phyloP scores from a whole-genome alignment of 2,329 filamentous ascomycete genomes.

The Lasiodiplodia gonubiensis region DNA sequence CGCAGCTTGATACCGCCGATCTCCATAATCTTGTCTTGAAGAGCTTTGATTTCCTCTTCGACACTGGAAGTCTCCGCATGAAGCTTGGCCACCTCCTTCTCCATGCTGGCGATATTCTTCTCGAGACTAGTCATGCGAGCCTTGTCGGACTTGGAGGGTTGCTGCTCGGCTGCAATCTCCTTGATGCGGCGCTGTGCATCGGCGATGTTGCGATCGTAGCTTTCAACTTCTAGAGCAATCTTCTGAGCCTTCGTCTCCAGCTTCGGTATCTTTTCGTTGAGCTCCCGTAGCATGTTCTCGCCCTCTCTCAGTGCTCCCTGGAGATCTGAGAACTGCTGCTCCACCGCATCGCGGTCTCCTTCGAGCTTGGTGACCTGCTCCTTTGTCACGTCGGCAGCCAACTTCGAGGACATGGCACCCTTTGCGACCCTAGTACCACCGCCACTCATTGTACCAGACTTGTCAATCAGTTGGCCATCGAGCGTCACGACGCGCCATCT shows the following conservation, averaged over 20 bases:
- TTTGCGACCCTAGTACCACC: slow-evolving; percentile 89
- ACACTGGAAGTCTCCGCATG: slow-evolving; percentile 85
- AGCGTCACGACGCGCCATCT: slow-evolving; percentile 97
- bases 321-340: slow-evolving; percentile 81
- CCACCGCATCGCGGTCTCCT: slow-evolving; percentile 80
- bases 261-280: slow-evolving; percentile 79
- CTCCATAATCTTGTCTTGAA: slow-evolving; percentile 98
- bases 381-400: slow-evolving; percentile 82
- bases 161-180: slow-evolving; percentile 81
- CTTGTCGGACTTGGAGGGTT: slow-evolving; percentile 81
- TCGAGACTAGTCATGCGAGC: slow-evolving; percentile 73
- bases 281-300: slow-evolving; percentile 72
- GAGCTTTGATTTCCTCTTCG: slow-evolving; percentile 87
- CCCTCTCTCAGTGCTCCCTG: slow-evolving; percentile 83
- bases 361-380: slow-evolving; percentile 91
- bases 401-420: slow-evolving; percentile 95
- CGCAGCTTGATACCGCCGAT: slow-evolving; percentile 93
- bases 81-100: slow-evolving; percentile 79
- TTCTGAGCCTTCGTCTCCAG: slow-evolving; percentile 93
- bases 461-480: slow-evolving; percentile 94
- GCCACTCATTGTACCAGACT: slow-evolving; percentile 98
- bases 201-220: slow-evolving; percentile 77
- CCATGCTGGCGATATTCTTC: slow-evolving; percentile 76
- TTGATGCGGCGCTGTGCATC: slow-evolving; percentile 85
- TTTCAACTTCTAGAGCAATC: slow-evolving; percentile 85